Conservation (phyloP, 75 land plant genomes). For the Pseudotsuga menziesii region DNA sequence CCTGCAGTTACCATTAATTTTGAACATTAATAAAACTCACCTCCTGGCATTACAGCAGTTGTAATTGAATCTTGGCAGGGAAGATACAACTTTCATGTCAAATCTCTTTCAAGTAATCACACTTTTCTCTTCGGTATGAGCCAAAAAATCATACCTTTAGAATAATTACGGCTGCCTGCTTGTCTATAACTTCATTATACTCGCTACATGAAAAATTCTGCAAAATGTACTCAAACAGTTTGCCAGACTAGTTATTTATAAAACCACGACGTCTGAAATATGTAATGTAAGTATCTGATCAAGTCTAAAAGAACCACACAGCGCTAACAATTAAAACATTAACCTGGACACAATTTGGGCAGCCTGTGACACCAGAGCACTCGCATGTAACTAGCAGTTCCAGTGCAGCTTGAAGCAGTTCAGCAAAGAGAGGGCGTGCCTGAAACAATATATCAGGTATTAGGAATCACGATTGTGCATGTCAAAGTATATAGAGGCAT, state of each 20-base stretch:
- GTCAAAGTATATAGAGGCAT: not conserved
- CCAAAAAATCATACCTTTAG: slow-evolving; percentile 48
- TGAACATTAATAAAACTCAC: too few relatives aligned
- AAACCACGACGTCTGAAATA: not conserved
- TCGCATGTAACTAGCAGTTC: slow-evolving; percentile 69
- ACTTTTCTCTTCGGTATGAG: too few relatives aligned
- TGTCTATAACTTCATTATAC: slow-evolving; percentile 91
- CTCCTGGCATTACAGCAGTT: too few relatives aligned
- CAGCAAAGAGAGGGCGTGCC: slow-evolving; percentile 69
- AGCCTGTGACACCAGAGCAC: slow-evolving; percentile 62
- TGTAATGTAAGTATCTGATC: not conserved
- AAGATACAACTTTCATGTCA: too few relatives aligned
- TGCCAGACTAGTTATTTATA: not conserved
- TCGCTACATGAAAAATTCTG: slow-evolving; percentile 77
- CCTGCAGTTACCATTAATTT: too few relatives aligned
- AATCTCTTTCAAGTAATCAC: too few relatives aligned
- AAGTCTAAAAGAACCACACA: too few relatives aligned
- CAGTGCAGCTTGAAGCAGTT: slow-evolving; percentile 73
- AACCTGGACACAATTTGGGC: slow-evolving; percentile 92
- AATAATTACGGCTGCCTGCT: slow-evolving; percentile 73
- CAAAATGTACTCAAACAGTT: slow-evolving; percentile 10
- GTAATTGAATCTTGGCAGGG: too few relatives aligned
- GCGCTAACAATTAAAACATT: not conserved
- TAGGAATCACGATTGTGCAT: not conserved
- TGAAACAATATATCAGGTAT: slow-evolving; percentile 13